Conservation (phyloP, 331 rosid genomes). For the Quercus lobata region DNA sequence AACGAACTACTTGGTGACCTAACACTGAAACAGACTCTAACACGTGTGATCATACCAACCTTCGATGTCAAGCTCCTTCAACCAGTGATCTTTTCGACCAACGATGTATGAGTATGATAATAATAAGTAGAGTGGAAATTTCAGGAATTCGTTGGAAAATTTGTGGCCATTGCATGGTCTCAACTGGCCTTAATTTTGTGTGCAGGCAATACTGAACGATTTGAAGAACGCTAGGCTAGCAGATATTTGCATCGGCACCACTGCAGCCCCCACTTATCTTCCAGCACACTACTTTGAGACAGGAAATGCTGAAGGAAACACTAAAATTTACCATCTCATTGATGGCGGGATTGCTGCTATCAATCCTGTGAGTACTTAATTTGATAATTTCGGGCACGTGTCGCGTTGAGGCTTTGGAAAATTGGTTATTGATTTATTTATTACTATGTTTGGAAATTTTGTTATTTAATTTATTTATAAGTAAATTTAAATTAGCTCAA, state of each 20-base stretch:
- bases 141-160: too few species aligned
- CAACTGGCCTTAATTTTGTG: not conserved
- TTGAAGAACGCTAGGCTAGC: slow-evolving; percentile 18
- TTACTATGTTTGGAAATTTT: not conserved
- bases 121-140: not conserved
- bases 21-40: slow-evolving; percentile 37
- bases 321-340: slow-evolving; percentile 16
- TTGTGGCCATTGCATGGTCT: not conserved
- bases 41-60: slow-evolving; percentile 46
- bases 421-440: not conserved
- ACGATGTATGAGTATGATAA: not conserved
- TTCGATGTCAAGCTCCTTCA: slow-evolving; percentile 49
- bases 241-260: slow-evolving; percentile 25
- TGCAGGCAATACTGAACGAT: slow-evolving; percentile 24
- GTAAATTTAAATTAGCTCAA: too few species aligned
- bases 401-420: too few species aligned
- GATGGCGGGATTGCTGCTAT: slow-evolving; percentile 42
- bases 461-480: too few species aligned
- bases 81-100: slow-evolving; percentile 22
- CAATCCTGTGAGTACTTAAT: slow-evolving; percentile 19
- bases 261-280: slow-evolving; percentile 33
- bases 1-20: slow-evolving; percentile 27
- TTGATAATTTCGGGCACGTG: too few species aligned
- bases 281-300: not conserved
- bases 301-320: not conserved